Percentiles rank a stretch among this genome's conserved stretches.
These are phyloP conservation scores for Malus sieversii DNA, from an alignment of 306 rosid species.

Conservation along the genomic window DNA sequence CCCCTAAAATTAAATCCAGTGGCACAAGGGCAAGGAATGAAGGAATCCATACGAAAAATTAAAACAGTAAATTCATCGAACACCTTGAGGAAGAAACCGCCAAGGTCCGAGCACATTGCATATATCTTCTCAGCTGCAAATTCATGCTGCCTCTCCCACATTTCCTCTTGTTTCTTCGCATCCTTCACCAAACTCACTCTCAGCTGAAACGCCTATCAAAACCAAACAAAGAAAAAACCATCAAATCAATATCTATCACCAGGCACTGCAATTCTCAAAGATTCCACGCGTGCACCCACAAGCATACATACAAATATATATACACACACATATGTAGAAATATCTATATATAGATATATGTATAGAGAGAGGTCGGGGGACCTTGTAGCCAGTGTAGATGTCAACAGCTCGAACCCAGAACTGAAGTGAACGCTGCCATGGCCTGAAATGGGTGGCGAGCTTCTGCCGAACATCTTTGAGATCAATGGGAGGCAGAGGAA, in stretches of 20 bases:
- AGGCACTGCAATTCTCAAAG: too few relatives aligned
- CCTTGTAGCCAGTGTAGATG: conserved; percentile 91
- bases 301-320: neutral
- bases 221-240: conserved; percentile 11
- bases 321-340: too few relatives aligned
- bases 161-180: conserved; percentile 61
- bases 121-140: conserved; percentile 83
- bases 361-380: neutral
- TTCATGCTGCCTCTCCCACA: conserved; percentile 96
- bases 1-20: conserved; percentile 1
- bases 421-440: conserved; percentile 78
- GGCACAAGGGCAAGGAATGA: neutral
- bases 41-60: neutral
- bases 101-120: conserved; percentile 75
- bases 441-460: conserved; percentile 51
- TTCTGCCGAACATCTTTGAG: conserved; percentile 49
- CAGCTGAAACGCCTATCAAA: conserved; percentile 61
- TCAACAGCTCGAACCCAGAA: conserved; percentile 90
- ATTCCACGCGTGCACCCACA: neutral
- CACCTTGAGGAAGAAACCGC: conserved; percentile 97
- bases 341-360: too few relatives aligned
- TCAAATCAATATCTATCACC: neutral
- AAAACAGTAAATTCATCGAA: neutral
- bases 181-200: conserved; percentile 73
- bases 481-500: conserved; percentile 62